These are phyloP conservation scores for Trichoderma asperelloides DNA, from an alignment of 495 filamentous ascomycete genomes.

Conservation along the genomic window DNA sequence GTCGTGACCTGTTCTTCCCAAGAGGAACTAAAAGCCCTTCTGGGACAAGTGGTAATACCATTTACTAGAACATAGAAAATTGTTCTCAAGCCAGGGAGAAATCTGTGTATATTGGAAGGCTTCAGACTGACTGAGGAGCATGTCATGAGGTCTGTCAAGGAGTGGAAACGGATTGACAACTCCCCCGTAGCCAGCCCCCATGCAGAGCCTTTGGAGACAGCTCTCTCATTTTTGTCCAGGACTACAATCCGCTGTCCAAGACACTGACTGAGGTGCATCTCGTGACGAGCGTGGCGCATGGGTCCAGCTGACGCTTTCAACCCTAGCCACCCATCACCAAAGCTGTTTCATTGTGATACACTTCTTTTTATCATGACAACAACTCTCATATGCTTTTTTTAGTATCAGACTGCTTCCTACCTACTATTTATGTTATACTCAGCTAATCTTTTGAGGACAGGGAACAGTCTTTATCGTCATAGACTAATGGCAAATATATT, in stretches of 20 bases:
- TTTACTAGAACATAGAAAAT: no score
- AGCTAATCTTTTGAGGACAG: no score
- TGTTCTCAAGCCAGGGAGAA: no score
- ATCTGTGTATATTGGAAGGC: conserved; percentile 77
- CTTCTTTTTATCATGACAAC: no score
- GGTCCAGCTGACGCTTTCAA: conserved; percentile 30
- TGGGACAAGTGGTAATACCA: no score
- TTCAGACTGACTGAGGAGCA: conserved; percentile 75
- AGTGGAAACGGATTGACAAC: conserved; percentile 80
- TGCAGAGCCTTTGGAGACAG: conserved; percentile 82
- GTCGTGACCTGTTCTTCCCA: no score
- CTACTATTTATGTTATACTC: no score
- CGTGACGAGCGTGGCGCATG: conserved; percentile 43
- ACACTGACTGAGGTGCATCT: conserved; percentile 83
- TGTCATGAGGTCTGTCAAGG: conserved; percentile 65
- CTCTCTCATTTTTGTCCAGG: conserved; percentile 87
- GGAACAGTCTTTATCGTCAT: no score
- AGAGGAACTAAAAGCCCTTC: no score
- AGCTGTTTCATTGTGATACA: conserved; percentile 78
- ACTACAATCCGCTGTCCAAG: conserved; percentile 86
- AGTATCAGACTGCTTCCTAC: no score
- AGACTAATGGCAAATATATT: no score
- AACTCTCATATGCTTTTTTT: no score
- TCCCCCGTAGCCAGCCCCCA: conserved; percentile 79
- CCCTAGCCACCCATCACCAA: conserved; percentile 53